phyloP scores from a whole-genome alignment of 208 protist species.

The Leptomonas seymouri region DNA sequence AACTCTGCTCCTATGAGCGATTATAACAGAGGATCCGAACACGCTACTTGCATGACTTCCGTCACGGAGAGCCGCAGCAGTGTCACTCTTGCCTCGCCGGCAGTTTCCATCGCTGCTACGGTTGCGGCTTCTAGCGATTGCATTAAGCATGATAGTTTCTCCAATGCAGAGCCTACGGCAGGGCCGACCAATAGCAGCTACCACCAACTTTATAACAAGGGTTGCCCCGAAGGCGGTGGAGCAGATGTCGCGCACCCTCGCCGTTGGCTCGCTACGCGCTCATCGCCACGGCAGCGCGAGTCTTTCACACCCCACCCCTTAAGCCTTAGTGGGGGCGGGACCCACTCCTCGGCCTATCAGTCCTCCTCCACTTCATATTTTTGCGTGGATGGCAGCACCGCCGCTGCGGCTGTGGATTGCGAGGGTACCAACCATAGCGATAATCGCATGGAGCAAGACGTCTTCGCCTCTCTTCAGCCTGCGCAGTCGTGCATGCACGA shows the following conservation, averaged over 20 bases:
- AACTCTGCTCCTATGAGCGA: too few relatives aligned
- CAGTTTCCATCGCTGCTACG: not conserved
- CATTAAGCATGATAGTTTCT: too few relatives aligned
- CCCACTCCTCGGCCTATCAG: constrained; percentile 5
- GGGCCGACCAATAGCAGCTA: too few relatives aligned
- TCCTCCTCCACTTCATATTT: constrained; percentile 9
- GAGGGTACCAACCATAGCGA: not conserved
- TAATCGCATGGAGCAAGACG: not conserved
- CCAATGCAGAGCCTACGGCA: too few relatives aligned
- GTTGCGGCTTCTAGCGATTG: not conserved
- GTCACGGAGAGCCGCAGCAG: not conserved
- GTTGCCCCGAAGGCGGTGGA: not conserved
- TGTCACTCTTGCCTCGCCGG: not conserved
- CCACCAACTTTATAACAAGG: too few relatives aligned
- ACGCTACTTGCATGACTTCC: not conserved
- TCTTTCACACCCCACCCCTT: not conserved
- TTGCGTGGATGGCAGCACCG: constrained; percentile 1
- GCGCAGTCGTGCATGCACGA: not conserved
- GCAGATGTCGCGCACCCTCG: not conserved
- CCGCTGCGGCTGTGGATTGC: too few relatives aligned
- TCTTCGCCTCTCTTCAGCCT: not conserved
- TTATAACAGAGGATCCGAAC: not conserved
- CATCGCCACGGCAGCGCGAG: not conserved
- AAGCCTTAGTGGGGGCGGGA: not conserved
- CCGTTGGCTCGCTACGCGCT: not conserved